Evolutionary conservation across 176 grass and related monocot genomes (phyloP), one percentile per base, ranked within the genome.

Genomic region (Oryza meridionalis): DNA sequence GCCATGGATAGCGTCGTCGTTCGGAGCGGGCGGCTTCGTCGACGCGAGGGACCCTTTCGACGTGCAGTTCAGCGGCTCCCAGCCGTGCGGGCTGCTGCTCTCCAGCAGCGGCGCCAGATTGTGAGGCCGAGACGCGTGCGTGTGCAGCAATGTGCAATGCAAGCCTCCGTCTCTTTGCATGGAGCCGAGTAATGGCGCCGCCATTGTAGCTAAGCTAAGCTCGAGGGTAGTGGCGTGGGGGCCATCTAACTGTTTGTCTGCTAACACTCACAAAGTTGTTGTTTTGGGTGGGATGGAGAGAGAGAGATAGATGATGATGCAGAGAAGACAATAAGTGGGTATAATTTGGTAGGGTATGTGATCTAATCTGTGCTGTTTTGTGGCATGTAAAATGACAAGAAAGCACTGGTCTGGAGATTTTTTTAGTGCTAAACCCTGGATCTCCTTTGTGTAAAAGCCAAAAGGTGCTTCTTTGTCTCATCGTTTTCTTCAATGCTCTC

Each of bases 1-100:
- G 58, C 76, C 78, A 22, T 80, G 86, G 87, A 62, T 81, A 46
- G n/a, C 72, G 27, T 80, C 72, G 27, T 80, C 85, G 69, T 88
- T 90, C 3, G 81, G 62, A 22, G 64, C 59, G 11, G 82, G 51
- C 9, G 66, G 75, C 70, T 85, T 79, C 69, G 83, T 79, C 65
- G 86, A 80, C 42, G 59, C 76, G 9, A 80, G 90, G 75, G 84
- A 85, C 79, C 76, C 85, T 2, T 92, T 81, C 50, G 88, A 95
- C 74, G 62, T 87, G 89, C 89, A 74, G 76, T 88, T 81, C 67
- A 65, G 61, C 49, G 82, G 78, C 14, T 86, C 83, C 33, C 90
- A 92, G 83, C 38, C 79, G 51, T 88, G 82, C 72, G 85, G 93
- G 33, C 80, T 90, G 78, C 88, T 90, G 58, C 81, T 84, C 72